phyloP scores from a whole-genome alignment of 2,329 filamentous ascomycete species.

The Hortaea sp. region DNA sequence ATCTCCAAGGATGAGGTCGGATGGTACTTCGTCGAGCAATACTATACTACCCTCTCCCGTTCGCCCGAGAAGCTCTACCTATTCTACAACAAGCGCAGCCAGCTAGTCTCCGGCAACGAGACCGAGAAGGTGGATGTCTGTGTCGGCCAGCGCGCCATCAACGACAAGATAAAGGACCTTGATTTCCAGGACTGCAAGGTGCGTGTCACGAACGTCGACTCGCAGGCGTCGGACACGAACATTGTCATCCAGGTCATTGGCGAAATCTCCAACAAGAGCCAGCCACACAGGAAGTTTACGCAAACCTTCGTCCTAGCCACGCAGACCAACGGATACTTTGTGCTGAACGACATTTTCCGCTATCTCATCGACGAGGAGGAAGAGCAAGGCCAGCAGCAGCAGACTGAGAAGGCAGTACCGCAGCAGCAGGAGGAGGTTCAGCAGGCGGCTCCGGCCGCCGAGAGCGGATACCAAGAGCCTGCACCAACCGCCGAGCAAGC shows the following conservation, averaged over 20 bases:
- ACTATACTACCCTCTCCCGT: conserved; percentile 96
- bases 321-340: conserved; percentile 95
- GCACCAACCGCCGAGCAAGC: conserved; percentile 27
- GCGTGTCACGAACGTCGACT: conserved; percentile 94
- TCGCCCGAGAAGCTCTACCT: conserved; percentile 88
- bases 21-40: conserved; percentile 99
- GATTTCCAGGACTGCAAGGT: conserved; percentile 98
- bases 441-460: conserved; percentile 18
- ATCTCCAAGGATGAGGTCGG: conserved; percentile 85
- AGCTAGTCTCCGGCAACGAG: conserved; percentile 87
- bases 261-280: conserved; percentile 89
- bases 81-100: conserved; percentile 93
- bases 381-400: conserved; percentile 27
- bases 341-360: conserved; percentile 95
- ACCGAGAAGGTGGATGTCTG: conserved; percentile 79
- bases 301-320: conserved; percentile 96
- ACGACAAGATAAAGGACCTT: conserved; percentile 84
- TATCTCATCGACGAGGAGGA: conserved; percentile 82
- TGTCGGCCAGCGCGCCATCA: conserved; percentile 79
- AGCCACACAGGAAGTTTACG: conserved; percentile 87
- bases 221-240: conserved; percentile 81
- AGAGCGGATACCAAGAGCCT: conserved; percentile 32
- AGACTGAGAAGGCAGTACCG: conserved; percentile 26
- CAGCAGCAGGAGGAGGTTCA: conserved; percentile 24
- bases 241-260: conserved; percentile 98